Evolutionary conservation across 2,329 filamentous ascomycete genomes (phyloP).

Genomic region (Metarhizium humberi): DNA sequence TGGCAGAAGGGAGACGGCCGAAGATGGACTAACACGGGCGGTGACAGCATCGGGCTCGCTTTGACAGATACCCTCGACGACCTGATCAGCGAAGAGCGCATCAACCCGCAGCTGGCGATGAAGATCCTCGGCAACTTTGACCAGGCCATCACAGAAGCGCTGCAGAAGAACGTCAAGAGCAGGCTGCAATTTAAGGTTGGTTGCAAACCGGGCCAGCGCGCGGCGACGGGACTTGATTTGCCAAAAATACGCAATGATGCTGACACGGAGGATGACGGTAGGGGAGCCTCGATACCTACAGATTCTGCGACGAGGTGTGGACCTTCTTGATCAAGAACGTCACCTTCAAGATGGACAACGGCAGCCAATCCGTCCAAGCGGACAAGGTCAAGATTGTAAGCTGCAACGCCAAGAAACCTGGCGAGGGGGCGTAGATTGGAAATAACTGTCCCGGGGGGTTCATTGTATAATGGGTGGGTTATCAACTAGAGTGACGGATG

Average conservation of each 20-base stretch:
- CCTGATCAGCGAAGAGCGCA: constrained; percentile 85
- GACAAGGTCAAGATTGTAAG: constrained; percentile 98
- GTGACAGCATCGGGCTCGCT: constrained; percentile 73
- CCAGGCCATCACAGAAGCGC: constrained; percentile 79
- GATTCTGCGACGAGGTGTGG: constrained; percentile 99
- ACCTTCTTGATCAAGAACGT: constrained; percentile 98
- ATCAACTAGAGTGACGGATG: not conserved
- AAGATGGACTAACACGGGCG: not conserved
- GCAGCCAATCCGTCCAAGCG: constrained; percentile 60
- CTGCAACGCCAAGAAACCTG: constrained; percentile 76
- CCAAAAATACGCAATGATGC: not conserved
- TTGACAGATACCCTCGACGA: constrained; percentile 96
- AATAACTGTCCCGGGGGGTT: too few relatives aligned
- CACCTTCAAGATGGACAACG: constrained; percentile 93
- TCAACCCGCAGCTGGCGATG: constrained; percentile 97
- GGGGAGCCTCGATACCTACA: constrained; percentile 96
- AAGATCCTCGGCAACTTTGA: constrained; percentile 96
- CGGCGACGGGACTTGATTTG: not conserved
- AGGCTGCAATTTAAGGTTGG: constrained; percentile 88
- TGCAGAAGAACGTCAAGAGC: constrained; percentile 87
- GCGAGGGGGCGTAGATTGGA: constrained; percentile 21
- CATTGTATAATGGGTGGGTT: not conserved
- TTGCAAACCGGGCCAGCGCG: not conserved
- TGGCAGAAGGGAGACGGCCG: not conserved
- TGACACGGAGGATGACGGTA: constrained; percentile 25